Base-by-base conservation (phyloP, 2,329 filamentous ascomycete genomes). In the Xylariomycetidae sp. region DNA sequence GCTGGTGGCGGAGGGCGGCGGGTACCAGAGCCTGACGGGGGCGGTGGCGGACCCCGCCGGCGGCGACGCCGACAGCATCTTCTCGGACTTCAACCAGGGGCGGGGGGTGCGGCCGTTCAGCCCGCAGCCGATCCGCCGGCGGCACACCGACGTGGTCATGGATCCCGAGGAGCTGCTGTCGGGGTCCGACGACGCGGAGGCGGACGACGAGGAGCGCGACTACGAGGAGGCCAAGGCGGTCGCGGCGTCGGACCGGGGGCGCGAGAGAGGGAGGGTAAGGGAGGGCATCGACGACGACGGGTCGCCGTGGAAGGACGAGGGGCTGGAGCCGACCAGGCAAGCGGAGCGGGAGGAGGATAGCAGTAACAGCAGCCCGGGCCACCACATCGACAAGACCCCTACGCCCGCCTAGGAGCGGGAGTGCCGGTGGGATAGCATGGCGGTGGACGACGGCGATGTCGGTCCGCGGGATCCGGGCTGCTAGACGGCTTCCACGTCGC, bases 81-180 rank as follows among this genome's bases (percentile, higher is more conserved):
- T 74, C 44, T 72, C 70, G 9, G 71, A 75, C 29, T 63, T 72
- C 43, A 74, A 72, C 53, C 63, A 67, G 31, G 63, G 70, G 10
- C 60, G 75, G 12, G 70, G 68, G 12, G 67, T 71, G 13, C 54
- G 76, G 19, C 76, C 76, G 0, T 81, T 81, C 46, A 77, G 73
- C 12, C 77, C 77, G 3, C 72, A 74, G 47, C 75, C 60, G 10
- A 54, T 58, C 37, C 47, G 54, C n/a, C 40, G 54, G 29, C 41
- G 40, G 19, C 28, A 46, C 12, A 52, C 53, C 1, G 54, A 56
- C 20, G 50, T 57, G 10, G 39, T 56, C 9, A 49, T 55, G 47
- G 54, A 57, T 12, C 53, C 54, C n/a, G 55, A 57, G 19, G 58
- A 46, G 23, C 38, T 42, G 38, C 43, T 46, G 5, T 35, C 39